phyloP scores from a whole-genome alignment of 768 basidiomycete genomes.

The Amanita jacksonii region DNA sequence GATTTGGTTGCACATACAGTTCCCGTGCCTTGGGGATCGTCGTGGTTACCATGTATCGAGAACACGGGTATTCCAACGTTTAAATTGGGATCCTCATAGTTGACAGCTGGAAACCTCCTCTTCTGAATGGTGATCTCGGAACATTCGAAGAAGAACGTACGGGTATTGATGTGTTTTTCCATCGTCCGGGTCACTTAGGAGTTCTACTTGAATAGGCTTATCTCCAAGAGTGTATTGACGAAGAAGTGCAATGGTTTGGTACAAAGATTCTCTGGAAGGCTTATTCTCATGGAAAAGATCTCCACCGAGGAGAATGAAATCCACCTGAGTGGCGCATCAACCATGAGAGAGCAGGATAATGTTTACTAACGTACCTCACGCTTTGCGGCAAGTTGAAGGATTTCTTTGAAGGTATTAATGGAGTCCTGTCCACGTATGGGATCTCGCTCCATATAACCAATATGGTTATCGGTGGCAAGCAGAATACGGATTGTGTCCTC shows the following conservation, averaged over 20 bases:
- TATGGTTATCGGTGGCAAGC: slow-evolving; percentile 93
- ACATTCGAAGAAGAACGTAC: slow-evolving; percentile 35
- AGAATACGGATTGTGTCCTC: slow-evolving; percentile 74
- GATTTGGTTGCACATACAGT: slow-evolving; percentile 42
- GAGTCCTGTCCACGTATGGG: slow-evolving; percentile 92
- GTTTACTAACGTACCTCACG: slow-evolving; percentile 50
- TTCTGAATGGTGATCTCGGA: slow-evolving; percentile 1
- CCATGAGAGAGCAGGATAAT: slow-evolving; percentile 1
- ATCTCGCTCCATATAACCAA: slow-evolving; percentile 92
- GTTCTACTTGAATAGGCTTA: slow-evolving; percentile 82
- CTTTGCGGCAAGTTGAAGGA: slow-evolving; percentile 84
- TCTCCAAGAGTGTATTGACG: slow-evolving; percentile 88
- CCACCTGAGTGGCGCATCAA: slow-evolving; percentile 57
- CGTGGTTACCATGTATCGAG: slow-evolving; percentile 98
- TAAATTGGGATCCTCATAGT: slow-evolving; percentile 94
- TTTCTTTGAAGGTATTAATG: slow-evolving; percentile 91
- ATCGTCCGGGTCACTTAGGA: slow-evolving; percentile 87
- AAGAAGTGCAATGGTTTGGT: slow-evolving; percentile 80
- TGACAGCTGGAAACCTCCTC: slow-evolving; percentile 85
- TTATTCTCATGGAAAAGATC: slow-evolving; percentile 98
- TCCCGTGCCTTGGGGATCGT: slow-evolving; percentile 96
- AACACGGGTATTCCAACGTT: slow-evolving; percentile 97
- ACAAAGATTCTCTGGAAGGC: slow-evolving; percentile 83
- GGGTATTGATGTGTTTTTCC: slow-evolving; percentile 79
- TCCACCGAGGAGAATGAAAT: slow-evolving; percentile 90